Evolutionary conservation across 352 stramenopile species (phyloP).

Genomic region (Thalassiosira exigua): DNA sequence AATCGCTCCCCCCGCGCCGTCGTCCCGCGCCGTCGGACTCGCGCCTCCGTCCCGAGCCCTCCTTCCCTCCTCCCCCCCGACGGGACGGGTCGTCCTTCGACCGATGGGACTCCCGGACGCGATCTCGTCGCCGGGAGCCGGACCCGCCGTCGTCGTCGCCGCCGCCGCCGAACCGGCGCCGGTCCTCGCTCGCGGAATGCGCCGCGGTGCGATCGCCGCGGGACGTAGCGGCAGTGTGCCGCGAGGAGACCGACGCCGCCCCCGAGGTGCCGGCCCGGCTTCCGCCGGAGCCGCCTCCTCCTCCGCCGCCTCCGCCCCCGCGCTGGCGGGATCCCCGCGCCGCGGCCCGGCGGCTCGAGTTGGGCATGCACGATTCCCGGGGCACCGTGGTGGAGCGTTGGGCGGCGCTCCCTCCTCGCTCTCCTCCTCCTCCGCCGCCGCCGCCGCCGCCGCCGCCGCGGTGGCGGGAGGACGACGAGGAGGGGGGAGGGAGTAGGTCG

Average conservation of each 20-base stretch:
- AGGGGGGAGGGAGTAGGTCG: too few relatives aligned
- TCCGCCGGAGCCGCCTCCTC: too few relatives aligned
- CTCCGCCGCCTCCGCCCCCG: too few relatives aligned
- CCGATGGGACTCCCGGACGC: neutral
- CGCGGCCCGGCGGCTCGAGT: neutral
- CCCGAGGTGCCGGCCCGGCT: too few relatives aligned
- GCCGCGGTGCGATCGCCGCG: too few relatives aligned
- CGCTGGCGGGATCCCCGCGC: too few relatives aligned
- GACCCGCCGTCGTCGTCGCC: neutral
- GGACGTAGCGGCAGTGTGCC: too few relatives aligned
- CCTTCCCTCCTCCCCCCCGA: neutral
- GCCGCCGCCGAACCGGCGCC: neutral
- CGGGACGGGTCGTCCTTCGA: neutral
- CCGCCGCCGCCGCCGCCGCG: neutral
- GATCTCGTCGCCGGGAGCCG: neutral
- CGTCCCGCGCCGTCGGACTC: slow-evolving; percentile 45
- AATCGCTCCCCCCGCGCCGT: slow-evolving; percentile 88
- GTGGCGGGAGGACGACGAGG: neutral
- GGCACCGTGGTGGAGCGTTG: neutral
- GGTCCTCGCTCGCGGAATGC: neutral
- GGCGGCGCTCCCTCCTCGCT: neutral
- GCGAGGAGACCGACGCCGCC: too few relatives aligned
- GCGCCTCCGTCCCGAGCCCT: slow-evolving; percentile 86
- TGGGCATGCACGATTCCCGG: neutral
- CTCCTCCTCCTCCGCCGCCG: neutral